Evolutionary conservation across 2,329 filamentous ascomycete genomes (phyloP).

Genomic region (Aspergillus arachidicola): DNA sequence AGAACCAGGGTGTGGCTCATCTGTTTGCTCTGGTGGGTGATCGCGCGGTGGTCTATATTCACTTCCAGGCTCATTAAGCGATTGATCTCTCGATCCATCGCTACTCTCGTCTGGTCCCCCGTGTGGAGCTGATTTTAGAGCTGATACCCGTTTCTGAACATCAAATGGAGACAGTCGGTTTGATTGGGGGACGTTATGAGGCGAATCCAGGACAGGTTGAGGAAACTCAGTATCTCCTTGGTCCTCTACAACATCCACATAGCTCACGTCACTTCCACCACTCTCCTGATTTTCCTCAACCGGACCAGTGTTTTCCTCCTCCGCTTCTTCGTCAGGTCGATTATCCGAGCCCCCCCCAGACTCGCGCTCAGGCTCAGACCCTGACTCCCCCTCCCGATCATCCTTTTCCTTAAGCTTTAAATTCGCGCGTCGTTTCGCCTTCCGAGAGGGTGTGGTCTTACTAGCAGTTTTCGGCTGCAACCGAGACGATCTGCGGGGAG

Average conservation of each 20-base stretch:
- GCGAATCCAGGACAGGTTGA: background rate
- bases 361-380: background rate
- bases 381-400: background rate
- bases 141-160: background rate
- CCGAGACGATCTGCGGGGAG: slow-evolving; percentile 18
- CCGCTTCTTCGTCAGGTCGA: background rate
- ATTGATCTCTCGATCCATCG: background rate
- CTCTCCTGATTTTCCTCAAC: background rate
- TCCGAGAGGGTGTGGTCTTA: background rate
- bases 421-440: background rate
- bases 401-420: background rate
- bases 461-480: background rate
- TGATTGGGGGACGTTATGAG: background rate
- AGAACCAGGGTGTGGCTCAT: background rate
- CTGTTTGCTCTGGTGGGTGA: background rate
- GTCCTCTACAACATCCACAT: background rate
- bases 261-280: background rate
- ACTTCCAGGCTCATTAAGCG: background rate
- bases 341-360: background rate
- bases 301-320: background rate
- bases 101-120: background rate
- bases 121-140: background rate
- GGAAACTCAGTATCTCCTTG: background rate
- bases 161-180: background rate
- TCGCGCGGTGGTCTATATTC: background rate